phyloP scores from a whole-genome alignment of 768 basidiomycete genomes.

The Suillus fuscotomentosus region DNA sequence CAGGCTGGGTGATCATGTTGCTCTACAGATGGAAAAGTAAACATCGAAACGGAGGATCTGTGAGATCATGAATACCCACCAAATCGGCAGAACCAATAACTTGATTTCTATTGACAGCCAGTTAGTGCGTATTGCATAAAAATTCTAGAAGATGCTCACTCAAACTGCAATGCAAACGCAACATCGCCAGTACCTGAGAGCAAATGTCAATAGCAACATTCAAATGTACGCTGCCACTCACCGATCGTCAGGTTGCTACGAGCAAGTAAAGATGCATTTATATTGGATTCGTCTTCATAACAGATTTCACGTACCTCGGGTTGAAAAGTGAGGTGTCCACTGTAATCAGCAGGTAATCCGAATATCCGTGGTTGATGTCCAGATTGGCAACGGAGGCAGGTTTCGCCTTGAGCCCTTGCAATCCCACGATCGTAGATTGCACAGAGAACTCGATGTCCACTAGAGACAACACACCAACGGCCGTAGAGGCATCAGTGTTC shows the following conservation, averaged over 20 bases:
- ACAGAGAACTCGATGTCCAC: constrained; percentile 59
- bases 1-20: constrained; percentile 58
- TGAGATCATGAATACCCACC: constrained; percentile 28
- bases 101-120: constrained; percentile 37
- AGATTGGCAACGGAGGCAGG: constrained; percentile 56
- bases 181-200: constrained; percentile 61
- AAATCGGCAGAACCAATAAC: constrained; percentile 60
- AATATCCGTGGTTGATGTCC: constrained; percentile 67
- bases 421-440: constrained; percentile 53
- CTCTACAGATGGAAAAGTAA: constrained; percentile 30
- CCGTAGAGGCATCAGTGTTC: constrained; percentile 59
- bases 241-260: constrained; percentile 39
- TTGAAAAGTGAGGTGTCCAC: constrained; percentile 61
- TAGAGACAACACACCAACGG: constrained; percentile 60
- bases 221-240: constrained; percentile 4
- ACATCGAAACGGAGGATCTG: not conserved
- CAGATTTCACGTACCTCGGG: constrained; percentile 45
- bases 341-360: constrained; percentile 67
- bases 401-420: constrained; percentile 61
- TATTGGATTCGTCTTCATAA: constrained; percentile 5
- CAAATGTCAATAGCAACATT: constrained; percentile 25
- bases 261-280: not conserved
- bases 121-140: constrained; percentile 3
- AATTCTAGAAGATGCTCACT: constrained; percentile 33
- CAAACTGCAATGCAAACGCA: constrained; percentile 55